Evolutionary conservation across 2,329 filamentous ascomycete genomes (phyloP).

Genomic region (Rutstroemia sydowiana): DNA sequence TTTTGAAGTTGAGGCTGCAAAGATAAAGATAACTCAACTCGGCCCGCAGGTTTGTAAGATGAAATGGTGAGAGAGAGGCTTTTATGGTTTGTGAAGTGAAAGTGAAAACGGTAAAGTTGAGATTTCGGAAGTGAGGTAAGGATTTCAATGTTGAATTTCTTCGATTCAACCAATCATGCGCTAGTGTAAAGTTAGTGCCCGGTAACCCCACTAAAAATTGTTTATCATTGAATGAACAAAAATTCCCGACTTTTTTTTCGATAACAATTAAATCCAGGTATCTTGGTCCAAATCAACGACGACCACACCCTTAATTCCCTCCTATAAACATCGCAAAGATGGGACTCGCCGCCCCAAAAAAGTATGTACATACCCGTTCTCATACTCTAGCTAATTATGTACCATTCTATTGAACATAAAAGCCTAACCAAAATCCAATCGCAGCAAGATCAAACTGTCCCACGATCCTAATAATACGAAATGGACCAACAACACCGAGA

Average conservation of each 20-base stretch:
- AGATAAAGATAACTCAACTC: too few species aligned
- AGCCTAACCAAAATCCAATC: conserved; percentile 39
- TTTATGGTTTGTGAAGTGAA: background rate
- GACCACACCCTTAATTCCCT: background rate
- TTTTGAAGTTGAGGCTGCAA: too few species aligned
- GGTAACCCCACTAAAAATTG: conserved; percentile 1
- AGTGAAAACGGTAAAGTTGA: too few species aligned
- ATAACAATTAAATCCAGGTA: background rate
- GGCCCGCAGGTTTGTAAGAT: too few species aligned
- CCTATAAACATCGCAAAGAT: conserved; percentile 35
- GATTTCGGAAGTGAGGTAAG: too few species aligned
- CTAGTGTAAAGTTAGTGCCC: background rate
- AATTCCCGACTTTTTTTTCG: conserved; percentile 9
- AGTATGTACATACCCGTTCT: conserved; percentile 41
- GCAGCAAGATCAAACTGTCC: conserved; percentile 56
- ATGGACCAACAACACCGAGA: conserved; percentile 77
- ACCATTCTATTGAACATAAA: background rate
- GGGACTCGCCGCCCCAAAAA: conserved; percentile 62
- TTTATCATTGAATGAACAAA: conserved; percentile 3
- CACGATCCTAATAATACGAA: conserved; percentile 92
- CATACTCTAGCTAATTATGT: background rate
- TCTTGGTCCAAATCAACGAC: background rate
- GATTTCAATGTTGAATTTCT: too few species aligned
- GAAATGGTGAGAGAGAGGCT: too few species aligned
- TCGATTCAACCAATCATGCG: conserved; percentile 5